phyloP scores from a whole-genome alignment of 73 alveolate species.

The Paramecium bursaria region DNA sequence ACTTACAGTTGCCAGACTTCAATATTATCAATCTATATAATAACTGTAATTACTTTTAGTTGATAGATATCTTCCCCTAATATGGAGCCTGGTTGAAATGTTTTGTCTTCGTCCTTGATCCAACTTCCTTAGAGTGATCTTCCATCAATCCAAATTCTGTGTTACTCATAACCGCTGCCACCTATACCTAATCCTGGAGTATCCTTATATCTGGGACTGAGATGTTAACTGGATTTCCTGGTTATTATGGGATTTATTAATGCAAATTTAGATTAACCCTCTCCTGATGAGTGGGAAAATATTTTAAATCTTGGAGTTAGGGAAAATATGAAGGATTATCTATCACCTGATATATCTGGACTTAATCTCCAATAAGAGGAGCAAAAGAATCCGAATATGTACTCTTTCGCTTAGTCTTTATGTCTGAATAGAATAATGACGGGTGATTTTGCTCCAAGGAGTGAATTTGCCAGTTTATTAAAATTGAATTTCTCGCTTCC shows the following conservation, averaged over 20 bases:
- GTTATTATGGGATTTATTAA: conserved; percentile 40
- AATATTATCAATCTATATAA: conserved; percentile 36
- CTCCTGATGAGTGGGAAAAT: conserved; percentile 20
- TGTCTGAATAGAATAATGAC: conserved; percentile 43
- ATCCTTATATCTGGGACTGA: neutral
- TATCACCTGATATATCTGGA: conserved; percentile 50
- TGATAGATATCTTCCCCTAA: neutral
- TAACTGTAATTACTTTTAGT: conserved; percentile 9
- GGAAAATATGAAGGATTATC: conserved; percentile 6
- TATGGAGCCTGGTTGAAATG: conserved; percentile 25
- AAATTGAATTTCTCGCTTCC: neutral
- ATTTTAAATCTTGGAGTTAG: conserved; percentile 31
- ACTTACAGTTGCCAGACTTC: conserved; percentile 34
- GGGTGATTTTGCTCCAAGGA: conserved; percentile 37
- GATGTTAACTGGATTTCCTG: neutral
- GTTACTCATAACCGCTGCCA: conserved; percentile 58
- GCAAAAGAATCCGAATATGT: conserved; percentile 6
- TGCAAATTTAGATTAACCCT: conserved; percentile 43
- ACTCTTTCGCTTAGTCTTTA: neutral
- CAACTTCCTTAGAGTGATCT: conserved; percentile 45
- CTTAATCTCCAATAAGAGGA: conserved; percentile 46
- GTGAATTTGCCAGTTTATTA: conserved; percentile 23
- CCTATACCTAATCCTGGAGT: conserved; percentile 57
- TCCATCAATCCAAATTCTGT: conserved; percentile 57
- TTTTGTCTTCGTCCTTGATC: conserved; percentile 30